These are phyloP conservation scores for Kentomonas sorsogonicus DNA, from an alignment of 208 protist genomes.

Conservation along the genomic window DNA sequence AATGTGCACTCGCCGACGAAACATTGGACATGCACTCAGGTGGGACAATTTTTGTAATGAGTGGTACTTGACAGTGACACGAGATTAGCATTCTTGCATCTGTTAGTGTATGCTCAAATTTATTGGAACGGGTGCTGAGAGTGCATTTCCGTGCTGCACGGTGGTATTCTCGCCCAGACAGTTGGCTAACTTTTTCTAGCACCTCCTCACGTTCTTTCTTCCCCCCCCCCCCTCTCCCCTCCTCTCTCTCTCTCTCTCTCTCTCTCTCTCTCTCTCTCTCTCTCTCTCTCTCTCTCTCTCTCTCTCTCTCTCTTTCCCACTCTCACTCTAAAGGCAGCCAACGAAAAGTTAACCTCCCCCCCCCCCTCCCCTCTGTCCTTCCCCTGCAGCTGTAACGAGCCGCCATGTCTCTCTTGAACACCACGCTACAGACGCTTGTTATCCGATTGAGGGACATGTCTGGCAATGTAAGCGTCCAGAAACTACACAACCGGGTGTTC, in stretches of 20 bases:
- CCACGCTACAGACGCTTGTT: conserved; percentile 78
- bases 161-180: neutral
- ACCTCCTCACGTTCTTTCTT: neutral
- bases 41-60: too few relatives aligned
- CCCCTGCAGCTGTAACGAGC: too few relatives aligned
- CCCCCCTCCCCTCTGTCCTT: too few relatives aligned
- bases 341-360: too few relatives aligned
- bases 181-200: neutral
- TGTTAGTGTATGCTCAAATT: neutral
- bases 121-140: too few relatives aligned
- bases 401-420: conserved; percentile 79
- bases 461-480: conserved; percentile 82
- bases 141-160: neutral
- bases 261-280: too few relatives aligned
- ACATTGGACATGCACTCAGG: too few relatives aligned
- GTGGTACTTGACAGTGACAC: too few relatives aligned
- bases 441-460: conserved; percentile 79
- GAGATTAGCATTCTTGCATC: too few relatives aligned
- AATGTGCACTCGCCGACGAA: too few relatives aligned
- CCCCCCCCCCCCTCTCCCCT: neutral
- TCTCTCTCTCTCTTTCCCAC: conserved; percentile 1
- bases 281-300: neutral
- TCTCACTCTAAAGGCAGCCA: conserved; percentile 8
- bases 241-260: neutral
- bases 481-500: conserved; percentile 88